These are phyloP conservation scores for Mucor sp. DNA, from an alignment of 371 early-diverging fungal species.

Conservation along the genomic window DNA sequence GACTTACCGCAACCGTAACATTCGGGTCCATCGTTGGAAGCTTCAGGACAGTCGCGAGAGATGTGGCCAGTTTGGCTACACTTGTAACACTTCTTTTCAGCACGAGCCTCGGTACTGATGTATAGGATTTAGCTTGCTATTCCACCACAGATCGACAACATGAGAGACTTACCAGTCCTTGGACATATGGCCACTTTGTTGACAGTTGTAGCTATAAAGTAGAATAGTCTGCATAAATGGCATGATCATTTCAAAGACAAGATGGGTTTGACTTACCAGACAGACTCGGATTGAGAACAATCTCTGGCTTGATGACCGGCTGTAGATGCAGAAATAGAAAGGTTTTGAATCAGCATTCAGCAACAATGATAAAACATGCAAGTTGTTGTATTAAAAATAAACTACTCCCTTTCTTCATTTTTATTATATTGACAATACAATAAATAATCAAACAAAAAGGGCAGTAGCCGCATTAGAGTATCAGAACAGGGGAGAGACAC, in stretches of 20 bases:
- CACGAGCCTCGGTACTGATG: slow-evolving; percentile 56
- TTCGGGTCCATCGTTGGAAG: slow-evolving; percentile 46
- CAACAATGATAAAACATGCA: not conserved
- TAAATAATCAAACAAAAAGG: slow-evolving; percentile 9
- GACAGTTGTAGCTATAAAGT: slow-evolving; percentile 59
- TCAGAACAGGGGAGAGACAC: not conserved
- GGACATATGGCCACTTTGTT: slow-evolving; percentile 61
- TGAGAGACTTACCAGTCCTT: slow-evolving; percentile 48
- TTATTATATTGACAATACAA: slow-evolving; percentile 14
- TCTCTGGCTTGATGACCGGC: slow-evolving; percentile 70
- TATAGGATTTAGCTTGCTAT: not conserved
- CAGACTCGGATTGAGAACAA: slow-evolving; percentile 55
- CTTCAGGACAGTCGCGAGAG: slow-evolving; percentile 63
- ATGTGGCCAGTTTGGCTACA: slow-evolving; percentile 64
- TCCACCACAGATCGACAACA: not conserved
- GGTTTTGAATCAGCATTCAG: slow-evolving; percentile 14
- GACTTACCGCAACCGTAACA: slow-evolving; percentile 63
- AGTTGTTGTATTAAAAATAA: not conserved
- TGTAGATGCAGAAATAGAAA: slow-evolving; percentile 27
- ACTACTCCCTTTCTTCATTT: slow-evolving; percentile 3
- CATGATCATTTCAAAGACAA: not conserved
- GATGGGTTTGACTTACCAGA: slow-evolving; percentile 49
- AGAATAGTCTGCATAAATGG: not conserved
- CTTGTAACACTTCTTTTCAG: slow-evolving; percentile 61
- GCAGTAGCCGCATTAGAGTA: not conserved